phyloP scores from a whole-genome alignment of 305 asterid genomes.

The Plantago coronopus region DNA sequence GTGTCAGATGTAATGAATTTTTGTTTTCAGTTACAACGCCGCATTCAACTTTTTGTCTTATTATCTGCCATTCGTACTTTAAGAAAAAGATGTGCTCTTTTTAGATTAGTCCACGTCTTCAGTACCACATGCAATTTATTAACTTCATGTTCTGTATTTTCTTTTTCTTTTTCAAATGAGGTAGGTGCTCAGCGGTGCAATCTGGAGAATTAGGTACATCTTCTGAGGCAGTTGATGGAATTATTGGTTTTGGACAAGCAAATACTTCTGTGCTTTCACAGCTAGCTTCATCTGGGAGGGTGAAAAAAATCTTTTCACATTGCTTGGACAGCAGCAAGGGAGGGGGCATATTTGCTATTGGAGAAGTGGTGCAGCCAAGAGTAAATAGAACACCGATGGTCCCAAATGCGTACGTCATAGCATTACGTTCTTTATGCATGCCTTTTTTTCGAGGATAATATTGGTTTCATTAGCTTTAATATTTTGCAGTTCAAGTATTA shows the following conservation, averaged over 20 bases:
- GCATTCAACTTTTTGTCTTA: neutral
- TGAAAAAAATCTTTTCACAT: conserved; percentile 71
- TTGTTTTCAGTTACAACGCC: neutral
- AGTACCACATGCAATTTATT: conserved; percentile 1
- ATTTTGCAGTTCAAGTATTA: neutral
- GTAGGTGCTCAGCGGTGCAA: conserved; percentile 76
- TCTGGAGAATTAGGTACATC: conserved; percentile 66
- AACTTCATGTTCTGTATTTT: conserved; percentile 19
- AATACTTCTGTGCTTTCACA: conserved; percentile 83
- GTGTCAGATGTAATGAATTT: neutral
- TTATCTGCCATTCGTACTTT: neutral
- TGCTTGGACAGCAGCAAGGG: conserved; percentile 73
- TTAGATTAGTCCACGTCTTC: neutral
- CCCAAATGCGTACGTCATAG: conserved; percentile 42
- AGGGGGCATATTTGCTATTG: conserved; percentile 92
- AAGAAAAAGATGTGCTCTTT: neutral
- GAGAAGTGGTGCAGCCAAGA: conserved; percentile 68
- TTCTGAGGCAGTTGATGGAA: conserved; percentile 78
- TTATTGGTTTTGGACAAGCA: conserved; percentile 87
- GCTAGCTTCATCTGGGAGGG: conserved; percentile 62
- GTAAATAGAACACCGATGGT: conserved; percentile 56
- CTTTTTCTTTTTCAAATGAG: conserved; percentile 26
- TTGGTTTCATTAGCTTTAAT: neutral
- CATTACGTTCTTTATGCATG: conserved; percentile 10
- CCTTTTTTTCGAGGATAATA: neutral